These are phyloP conservation scores for Rhizopus microsporus DNA, from an alignment of 371 early-diverging fungal genomes.

Conservation along the genomic window DNA sequence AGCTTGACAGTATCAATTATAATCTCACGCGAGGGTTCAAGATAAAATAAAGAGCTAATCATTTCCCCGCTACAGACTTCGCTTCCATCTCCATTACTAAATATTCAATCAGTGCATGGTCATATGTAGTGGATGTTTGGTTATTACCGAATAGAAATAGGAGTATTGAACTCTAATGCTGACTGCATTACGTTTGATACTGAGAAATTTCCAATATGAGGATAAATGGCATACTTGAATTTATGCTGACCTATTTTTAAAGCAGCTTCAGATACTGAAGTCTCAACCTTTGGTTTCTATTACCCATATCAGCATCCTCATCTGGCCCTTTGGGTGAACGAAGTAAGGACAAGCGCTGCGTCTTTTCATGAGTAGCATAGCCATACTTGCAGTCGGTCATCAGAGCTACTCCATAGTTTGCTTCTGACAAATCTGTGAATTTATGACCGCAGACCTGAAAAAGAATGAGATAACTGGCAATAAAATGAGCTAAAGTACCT, in stretches of 20 bases:
- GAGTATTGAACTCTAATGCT: conserved; percentile 89
- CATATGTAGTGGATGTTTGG: background rate
- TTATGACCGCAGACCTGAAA: conserved; percentile 83
- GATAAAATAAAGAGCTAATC: conserved; percentile 30
- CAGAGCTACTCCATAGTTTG: conserved; percentile 92
- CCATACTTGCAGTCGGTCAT: conserved; percentile 94
- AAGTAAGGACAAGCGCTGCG: conserved; percentile 83
- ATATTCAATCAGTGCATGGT: background rate
- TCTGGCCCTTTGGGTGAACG: conserved; percentile 86
- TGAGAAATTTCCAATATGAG: conserved; percentile 79
- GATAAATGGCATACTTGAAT: conserved; percentile 90
- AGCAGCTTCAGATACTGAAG: background rate
- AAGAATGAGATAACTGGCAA: background rate
- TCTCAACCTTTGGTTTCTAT: background rate
- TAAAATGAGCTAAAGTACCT: conserved; percentile 23
- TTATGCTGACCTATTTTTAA: conserved; percentile 54
- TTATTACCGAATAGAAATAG: conserved; percentile 61
- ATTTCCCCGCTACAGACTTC: conserved; percentile 14
- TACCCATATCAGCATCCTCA: conserved; percentile 66
- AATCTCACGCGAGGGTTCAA: conserved; percentile 53
- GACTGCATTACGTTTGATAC: conserved; percentile 81
- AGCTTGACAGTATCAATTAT: conserved; percentile 88
- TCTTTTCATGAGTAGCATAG: conserved; percentile 79
- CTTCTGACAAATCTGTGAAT: conserved; percentile 92
- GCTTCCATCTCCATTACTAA: conserved; percentile 19